Conservation (phyloP, 805 yeast species). For the Wickerhamomyces xylosicus region DNA sequence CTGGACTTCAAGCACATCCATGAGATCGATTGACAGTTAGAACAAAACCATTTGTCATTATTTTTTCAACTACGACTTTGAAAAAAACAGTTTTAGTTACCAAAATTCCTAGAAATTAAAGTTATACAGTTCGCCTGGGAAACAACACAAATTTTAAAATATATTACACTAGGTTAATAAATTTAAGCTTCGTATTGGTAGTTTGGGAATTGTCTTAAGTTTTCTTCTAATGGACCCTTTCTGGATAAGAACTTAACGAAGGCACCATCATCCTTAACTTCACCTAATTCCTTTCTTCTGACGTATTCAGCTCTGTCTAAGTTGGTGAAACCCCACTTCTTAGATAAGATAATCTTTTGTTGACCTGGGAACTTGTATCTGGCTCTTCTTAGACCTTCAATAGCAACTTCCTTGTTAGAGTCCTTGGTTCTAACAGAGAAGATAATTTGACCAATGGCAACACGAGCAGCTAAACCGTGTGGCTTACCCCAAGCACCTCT, state of each 20-base stretch:
- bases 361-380: constrained; percentile 99
- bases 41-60: no score
- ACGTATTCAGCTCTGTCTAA: constrained; percentile 96
- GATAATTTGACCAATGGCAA: constrained; percentile 95
- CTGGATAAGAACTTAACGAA: constrained; percentile 96
- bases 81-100: neutral
- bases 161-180: constrained; percentile 1
- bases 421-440: constrained; percentile 98
- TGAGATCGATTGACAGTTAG: no score
- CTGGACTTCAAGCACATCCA: no score
- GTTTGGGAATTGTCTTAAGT: constrained; percentile 93
- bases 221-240: constrained; percentile 90
- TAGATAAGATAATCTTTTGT: constrained; percentile 97
- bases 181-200: constrained; percentile 34
- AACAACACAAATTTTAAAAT: neutral
- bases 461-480: constrained; percentile 99
- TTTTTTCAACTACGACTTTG: no score
- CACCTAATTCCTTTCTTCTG: constrained; percentile 86
- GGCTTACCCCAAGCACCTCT: constrained; percentile 99
- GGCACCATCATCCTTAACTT: constrained; percentile 99
- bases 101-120: neutral
- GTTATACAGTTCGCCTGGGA: no score
- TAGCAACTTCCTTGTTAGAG: constrained; percentile 91
- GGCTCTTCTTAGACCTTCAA: constrained; percentile 99
- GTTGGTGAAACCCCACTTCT: constrained; percentile 99